A percentile compares a stretch with the other conserved stretches of the same genome.
Conservation (phyloP, 1,284 basidiomycete genomes). For the Austroboletus niveus region DNA sequence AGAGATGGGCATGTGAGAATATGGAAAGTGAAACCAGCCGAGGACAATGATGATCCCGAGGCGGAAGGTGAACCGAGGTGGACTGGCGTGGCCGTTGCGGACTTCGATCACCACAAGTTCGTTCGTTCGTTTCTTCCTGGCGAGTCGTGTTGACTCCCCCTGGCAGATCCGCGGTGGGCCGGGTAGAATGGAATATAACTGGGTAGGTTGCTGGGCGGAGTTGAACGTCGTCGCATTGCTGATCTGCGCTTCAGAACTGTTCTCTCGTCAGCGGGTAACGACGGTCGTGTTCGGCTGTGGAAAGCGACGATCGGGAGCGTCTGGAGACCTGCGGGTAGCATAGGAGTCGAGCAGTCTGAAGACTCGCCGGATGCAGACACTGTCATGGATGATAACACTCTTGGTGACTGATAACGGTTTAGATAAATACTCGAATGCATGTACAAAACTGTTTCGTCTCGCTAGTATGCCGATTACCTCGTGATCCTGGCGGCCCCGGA, state of each 20-base stretch:
- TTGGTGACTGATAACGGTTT: conserved; percentile 19
- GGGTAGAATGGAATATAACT: conserved; percentile 86
- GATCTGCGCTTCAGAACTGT: conserved; percentile 60
- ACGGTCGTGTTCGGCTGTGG: conserved; percentile 86
- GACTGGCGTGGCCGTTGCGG: conserved; percentile 73
- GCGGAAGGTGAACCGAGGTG: conserved; percentile 55
- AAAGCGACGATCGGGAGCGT: conserved; percentile 76
- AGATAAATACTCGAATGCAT: not conserved
- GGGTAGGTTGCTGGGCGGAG: conserved; percentile 52
- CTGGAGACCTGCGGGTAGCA: conserved; percentile 75
- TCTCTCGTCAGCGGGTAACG: conserved; percentile 85
- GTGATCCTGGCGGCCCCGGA: too few relatives aligned
- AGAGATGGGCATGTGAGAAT: conserved; percentile 86
- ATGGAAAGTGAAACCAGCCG: conserved; percentile 72
- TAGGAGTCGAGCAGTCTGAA: conserved; percentile 72
- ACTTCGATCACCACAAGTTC: conserved; percentile 83
- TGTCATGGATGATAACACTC: conserved; percentile 30
- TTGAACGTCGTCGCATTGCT: conserved; percentile 2
- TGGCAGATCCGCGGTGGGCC: conserved; percentile 59
- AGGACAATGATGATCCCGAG: conserved; percentile 40
- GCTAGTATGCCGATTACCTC: too few relatives aligned
- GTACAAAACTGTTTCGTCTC: not conserved
- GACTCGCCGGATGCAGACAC: conserved; percentile 44
- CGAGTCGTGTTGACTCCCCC: not conserved
- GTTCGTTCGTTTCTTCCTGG: conserved; percentile 6